Conservation (phyloP, 345 rosid genomes). For the Salix dunnii region DNA sequence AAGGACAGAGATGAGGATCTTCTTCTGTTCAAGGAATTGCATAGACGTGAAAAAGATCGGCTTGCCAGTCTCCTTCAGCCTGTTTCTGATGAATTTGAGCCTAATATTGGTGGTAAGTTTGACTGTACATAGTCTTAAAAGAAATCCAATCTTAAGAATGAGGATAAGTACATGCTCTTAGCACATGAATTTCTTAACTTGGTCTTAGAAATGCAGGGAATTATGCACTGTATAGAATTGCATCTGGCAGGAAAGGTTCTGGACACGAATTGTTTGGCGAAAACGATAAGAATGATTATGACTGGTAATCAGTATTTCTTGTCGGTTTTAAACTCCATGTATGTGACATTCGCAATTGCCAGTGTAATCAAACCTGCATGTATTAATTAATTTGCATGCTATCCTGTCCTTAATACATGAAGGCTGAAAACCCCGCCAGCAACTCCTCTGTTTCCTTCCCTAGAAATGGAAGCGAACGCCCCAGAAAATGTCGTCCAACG, state of each 20-base stretch:
- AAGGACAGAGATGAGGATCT: slow-evolving; percentile 50
- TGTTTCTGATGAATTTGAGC: slow-evolving; percentile 55
- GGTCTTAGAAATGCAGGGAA: slow-evolving; percentile 26
- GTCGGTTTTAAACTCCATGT: neutral
- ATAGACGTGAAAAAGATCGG: slow-evolving; percentile 42
- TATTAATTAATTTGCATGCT: neutral
- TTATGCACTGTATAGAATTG: slow-evolving; percentile 37
- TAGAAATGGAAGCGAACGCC: slow-evolving; percentile 60
- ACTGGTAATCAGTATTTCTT: slow-evolving; percentile 33
- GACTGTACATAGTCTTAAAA: neutral
- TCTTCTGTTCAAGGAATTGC: slow-evolving; percentile 52
- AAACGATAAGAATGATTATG: slow-evolving; percentile 46
- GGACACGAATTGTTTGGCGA: slow-evolving; percentile 39
- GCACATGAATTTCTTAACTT: neutral
- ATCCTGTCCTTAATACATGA: neutral
- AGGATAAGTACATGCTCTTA: neutral
- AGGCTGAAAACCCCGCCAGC: slow-evolving; percentile 78
- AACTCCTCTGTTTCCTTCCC: slow-evolving; percentile 63
- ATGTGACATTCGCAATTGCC: neutral
- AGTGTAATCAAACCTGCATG: neutral
- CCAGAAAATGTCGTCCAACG: slow-evolving; percentile 35
- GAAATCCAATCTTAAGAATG: neutral
- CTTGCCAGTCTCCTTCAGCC: slow-evolving; percentile 54
- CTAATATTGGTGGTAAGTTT: slow-evolving; percentile 8
- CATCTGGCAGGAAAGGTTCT: slow-evolving; percentile 35